Percentiles rank a stretch among this genome's conserved stretches.
These are phyloP conservation scores for Mycosphaerelloides madeirae DNA, from an alignment of 2,329 filamentous ascomycete genomes.

Conservation along the genomic window DNA sequence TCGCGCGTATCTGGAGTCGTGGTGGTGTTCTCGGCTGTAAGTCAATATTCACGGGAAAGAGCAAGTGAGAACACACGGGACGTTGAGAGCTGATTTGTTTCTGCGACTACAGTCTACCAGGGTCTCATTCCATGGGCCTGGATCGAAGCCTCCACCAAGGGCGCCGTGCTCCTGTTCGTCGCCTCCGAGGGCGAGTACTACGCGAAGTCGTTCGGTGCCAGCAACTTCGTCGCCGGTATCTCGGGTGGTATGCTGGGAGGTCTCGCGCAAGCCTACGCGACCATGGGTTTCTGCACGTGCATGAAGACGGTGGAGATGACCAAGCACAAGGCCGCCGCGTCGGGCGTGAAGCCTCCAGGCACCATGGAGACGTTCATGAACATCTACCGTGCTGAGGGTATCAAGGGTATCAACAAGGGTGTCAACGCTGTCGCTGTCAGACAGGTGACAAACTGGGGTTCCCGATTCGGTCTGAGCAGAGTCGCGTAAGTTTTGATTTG, in stretches of 20 bases:
- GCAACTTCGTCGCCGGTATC: conserved; percentile 85
- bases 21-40: conserved; percentile 91
- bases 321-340: conserved; percentile 86
- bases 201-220: conserved; percentile 71
- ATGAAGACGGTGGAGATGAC: conserved; percentile 99
- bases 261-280: conserved; percentile 96
- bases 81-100: background rate
- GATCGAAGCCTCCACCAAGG: conserved; percentile 99
- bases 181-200: conserved; percentile 97
- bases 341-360: conserved; percentile 77
- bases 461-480: conserved; percentile 87
- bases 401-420: conserved; percentile 94
- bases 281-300: conserved; percentile 99
- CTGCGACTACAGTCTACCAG: conserved; percentile 73
- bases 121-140: conserved; percentile 99
- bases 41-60: conserved; percentile 36
- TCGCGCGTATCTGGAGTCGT: conserved; percentile 85
- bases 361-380: conserved; percentile 95
- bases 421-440: conserved; percentile 98
- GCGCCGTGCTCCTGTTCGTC: conserved; percentile 97
- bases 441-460: conserved; percentile 99
- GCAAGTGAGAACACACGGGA: too few species aligned
- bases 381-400: conserved; percentile 92
- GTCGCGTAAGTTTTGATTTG: conserved; percentile 51
- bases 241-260: conserved; percentile 86